Conservation (phyloP, 1,284 basidiomycete species). For the Lentinus polychrous region DNA sequence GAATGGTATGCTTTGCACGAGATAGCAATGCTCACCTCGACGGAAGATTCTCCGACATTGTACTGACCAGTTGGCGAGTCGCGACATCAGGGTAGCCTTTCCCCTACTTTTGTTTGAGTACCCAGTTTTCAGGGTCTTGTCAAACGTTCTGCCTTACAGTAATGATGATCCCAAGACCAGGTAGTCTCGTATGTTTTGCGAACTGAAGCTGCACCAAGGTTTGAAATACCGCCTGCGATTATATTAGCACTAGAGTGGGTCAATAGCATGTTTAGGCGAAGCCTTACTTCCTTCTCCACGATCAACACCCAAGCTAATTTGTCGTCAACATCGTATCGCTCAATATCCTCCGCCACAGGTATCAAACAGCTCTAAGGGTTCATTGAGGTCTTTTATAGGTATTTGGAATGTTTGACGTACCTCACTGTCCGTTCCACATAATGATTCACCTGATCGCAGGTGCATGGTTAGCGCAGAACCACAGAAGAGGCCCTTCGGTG, state of each 20-base stretch:
- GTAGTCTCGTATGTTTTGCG: constrained; percentile 37
- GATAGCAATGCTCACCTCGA: constrained; percentile 27
- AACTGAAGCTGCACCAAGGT: constrained; percentile 61
- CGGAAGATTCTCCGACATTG: constrained; percentile 62
- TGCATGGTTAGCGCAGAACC: constrained; percentile 57
- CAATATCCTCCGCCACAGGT: constrained; percentile 67
- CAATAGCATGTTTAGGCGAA: background rate
- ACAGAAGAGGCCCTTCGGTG: constrained; percentile 80
- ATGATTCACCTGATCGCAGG: constrained; percentile 45
- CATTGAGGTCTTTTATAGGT: background rate
- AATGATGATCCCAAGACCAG: constrained; percentile 61
- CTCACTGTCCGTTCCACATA: constrained; percentile 50
- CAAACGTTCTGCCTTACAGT: constrained; percentile 40
- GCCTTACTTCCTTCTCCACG: constrained; percentile 86
- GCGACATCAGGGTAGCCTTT: constrained; percentile 93
- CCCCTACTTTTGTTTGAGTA: constrained; percentile 48
- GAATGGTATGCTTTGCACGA: background rate
- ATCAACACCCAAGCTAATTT: constrained; percentile 73
- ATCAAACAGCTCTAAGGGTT: constrained; percentile 62
- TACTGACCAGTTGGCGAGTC: constrained; percentile 75
- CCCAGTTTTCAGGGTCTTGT: background rate
- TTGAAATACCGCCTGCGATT: constrained; percentile 77
- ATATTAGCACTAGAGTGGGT: background rate
- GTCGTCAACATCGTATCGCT: constrained; percentile 44
- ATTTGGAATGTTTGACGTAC: constrained; percentile 28